Evolutionary conservation across 305 asterid species (phyloP).

Genomic region (Solanum hybrid): DNA sequence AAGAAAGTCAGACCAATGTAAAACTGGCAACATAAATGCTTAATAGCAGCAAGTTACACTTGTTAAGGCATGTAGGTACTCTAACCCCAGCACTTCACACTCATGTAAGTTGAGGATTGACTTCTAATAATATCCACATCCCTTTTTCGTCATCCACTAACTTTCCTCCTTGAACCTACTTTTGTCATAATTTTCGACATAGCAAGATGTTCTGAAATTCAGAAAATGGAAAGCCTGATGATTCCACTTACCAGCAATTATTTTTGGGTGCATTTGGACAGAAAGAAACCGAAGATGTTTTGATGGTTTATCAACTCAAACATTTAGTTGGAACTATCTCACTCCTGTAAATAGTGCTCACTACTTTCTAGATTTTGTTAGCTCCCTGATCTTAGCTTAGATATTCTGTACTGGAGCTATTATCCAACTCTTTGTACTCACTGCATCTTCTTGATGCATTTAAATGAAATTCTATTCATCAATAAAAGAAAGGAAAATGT

Average conservation of each 20-base stretch:
- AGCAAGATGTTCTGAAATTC: neutral
- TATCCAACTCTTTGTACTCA: neutral
- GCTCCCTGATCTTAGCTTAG: neutral
- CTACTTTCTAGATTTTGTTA: neutral
- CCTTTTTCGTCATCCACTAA: constrained; percentile 1
- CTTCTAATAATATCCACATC: neutral
- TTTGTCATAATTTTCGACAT: neutral
- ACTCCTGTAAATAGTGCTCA: neutral
- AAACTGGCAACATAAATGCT: neutral
- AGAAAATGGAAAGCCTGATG: neutral
- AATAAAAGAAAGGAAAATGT: neutral
- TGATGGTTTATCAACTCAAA: neutral
- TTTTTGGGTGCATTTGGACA: neutral
- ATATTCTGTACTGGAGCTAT: neutral
- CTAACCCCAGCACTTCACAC: neutral
- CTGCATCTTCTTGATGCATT: neutral
- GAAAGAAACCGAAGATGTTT: neutral
- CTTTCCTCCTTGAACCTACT: neutral
- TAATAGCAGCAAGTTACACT: constrained; percentile 1
- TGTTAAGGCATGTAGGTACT: neutral
- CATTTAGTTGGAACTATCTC: neutral
- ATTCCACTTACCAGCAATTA: neutral
- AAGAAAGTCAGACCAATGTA: neutral
- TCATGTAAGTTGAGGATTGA: neutral
- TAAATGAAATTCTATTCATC: neutral